Conservation (phyloP, 2,329 filamentous ascomycete species). For the Endothia cerciana region DNA sequence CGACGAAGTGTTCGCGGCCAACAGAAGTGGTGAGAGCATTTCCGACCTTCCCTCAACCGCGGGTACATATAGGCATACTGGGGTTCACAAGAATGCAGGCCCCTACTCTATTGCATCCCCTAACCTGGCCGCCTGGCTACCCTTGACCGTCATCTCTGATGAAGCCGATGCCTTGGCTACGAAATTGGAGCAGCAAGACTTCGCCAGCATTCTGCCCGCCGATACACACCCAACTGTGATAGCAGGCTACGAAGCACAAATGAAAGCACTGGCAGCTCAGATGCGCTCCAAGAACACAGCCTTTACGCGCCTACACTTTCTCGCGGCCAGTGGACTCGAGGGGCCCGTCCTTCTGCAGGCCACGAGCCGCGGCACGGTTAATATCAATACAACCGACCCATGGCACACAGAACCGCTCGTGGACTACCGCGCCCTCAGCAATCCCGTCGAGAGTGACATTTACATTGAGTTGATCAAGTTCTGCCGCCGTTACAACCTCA, state of each 20-base stretch:
- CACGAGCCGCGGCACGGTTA: conserved; percentile 43
- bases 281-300: conserved; percentile 41
- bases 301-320: conserved; percentile 38
- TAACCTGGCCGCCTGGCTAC: conserved; percentile 42
- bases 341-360: conserved; percentile 20
- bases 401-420: conserved; percentile 41
- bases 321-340: conserved; percentile 31
- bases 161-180: conserved; percentile 39
- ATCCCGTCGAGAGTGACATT: conserved; percentile 44
- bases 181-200: conserved; percentile 39
- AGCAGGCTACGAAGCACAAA: conserved; percentile 44
- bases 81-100: conserved; percentile 24
- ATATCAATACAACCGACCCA: conserved; percentile 45
- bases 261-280: conserved; percentile 41
- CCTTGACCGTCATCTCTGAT: conserved; percentile 41
- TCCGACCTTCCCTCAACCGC: background rate
- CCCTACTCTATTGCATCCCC: conserved; percentile 41
- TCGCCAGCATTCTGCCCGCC: conserved; percentile 38
- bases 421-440: conserved; percentile 44
- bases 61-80: background rate
- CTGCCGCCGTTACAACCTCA: conserved; percentile 41
- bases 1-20: conserved; percentile 36
- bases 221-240: conserved; percentile 40
- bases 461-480: conserved; percentile 45
- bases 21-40: conserved; percentile 34